Evolutionary conservation across 139 green algal genomes (phyloP), one percentile per base, ranked within the genome.

Genomic region (Eudorina sp.): DNA sequence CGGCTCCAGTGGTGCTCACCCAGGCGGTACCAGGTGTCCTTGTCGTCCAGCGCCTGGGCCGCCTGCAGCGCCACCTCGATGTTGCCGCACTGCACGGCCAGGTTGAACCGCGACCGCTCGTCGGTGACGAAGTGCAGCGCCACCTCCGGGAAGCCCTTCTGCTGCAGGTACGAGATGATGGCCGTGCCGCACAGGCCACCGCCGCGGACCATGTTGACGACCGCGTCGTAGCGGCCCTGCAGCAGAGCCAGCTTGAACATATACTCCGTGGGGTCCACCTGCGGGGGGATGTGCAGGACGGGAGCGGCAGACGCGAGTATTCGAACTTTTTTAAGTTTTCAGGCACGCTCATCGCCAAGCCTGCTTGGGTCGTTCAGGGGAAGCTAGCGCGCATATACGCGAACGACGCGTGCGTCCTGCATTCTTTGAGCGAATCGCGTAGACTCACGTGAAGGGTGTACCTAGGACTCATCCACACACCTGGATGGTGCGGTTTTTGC

Each of bases 151-250:
- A 98, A 99, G 48, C 98, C 98, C 94, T 99, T 99, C 84, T 94
- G 88, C 93, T 99, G 97, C 91, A 99, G 94, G 95, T 99, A 99
- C 7, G 95, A 94, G 90, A 99, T 99, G 95, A 99, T 99, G 89
- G 96, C 95, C 89, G 98, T 95, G 29, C 98, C 98, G 92, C 96
- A 98, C 70, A 99, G 96, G 68, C 91, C 89, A 53, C 91, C 94
- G 91, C 91, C 90, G 48, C 95, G 94, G 94, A 99, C 99, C 96
- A 99, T 98, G 66, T 83, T 38, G 55, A 99, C 95, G 87, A 99
- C 98, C 53, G 93, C 91, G 92, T 99, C 98, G 90, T 98, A 99
- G 92, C 98, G 95, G 76, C 95, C 94, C 91, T 98, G 93, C 89
- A 95, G 73, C 79, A 99, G 96, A 48, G 98, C 98, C 87, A 99